phyloP scores from a whole-genome alignment of 2,329 filamentous ascomycete species.

The Incumbomyces delicatus region DNA sequence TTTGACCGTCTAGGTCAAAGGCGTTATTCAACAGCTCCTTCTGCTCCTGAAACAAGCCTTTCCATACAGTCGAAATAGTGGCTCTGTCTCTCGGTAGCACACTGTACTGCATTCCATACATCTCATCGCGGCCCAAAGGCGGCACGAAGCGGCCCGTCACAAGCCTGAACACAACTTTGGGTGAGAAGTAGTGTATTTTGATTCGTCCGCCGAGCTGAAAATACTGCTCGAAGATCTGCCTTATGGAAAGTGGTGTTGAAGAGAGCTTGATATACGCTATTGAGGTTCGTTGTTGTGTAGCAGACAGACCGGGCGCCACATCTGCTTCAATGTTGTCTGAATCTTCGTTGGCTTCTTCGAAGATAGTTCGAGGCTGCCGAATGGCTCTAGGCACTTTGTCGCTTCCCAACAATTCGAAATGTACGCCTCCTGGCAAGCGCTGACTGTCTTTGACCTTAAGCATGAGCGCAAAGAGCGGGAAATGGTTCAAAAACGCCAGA shows the following conservation, averaged over 20 bases:
- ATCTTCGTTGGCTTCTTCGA: conserved; percentile 9
- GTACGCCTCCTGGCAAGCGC: conserved; percentile 63
- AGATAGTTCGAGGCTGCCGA: not conserved
- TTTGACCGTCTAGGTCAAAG: no score
- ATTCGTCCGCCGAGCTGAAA: conserved; percentile 89
- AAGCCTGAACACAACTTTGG: conserved; percentile 76
- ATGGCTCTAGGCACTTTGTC: conserved; percentile 1
- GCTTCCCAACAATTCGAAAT: conserved; percentile 15
- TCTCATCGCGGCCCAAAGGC: conserved; percentile 83
- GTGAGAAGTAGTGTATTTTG: conserved; percentile 88
- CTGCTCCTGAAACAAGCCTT: conserved; percentile 46
- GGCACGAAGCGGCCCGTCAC: conserved; percentile 87
- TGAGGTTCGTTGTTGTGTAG: conserved; percentile 1
- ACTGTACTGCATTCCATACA: conserved; percentile 95
- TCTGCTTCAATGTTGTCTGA: not conserved
- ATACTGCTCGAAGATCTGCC: conserved; percentile 96
- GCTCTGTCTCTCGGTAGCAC: conserved; percentile 82
- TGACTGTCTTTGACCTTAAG: conserved; percentile 84
- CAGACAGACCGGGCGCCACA: not conserved
- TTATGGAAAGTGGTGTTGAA: conserved; percentile 80
- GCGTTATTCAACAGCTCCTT: not conserved
- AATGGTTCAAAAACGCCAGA: conserved; percentile 91
- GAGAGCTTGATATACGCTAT: conserved; percentile 29
- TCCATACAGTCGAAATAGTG: conserved; percentile 79
- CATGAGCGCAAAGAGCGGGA: conserved; percentile 95